Base-by-base conservation (phyloP, 1,284 basidiomycete genomes). In the Polyporus tsugae region DNA sequence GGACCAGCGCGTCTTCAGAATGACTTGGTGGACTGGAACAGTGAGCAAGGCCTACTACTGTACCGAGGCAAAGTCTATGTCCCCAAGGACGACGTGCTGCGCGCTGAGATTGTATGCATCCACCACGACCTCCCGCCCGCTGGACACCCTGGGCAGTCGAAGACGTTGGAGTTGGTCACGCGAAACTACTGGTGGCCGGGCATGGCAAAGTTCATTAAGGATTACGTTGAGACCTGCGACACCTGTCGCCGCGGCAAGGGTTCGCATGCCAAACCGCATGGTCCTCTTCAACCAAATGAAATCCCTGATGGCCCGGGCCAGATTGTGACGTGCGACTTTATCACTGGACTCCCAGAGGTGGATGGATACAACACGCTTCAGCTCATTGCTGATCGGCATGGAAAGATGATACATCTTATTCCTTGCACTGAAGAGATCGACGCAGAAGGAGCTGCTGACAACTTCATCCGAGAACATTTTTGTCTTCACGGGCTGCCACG, bases 181-280 rank as follows among this genome's bases (percentile, higher is more conserved):
- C 46, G 46, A 19, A 63, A 52, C n/a, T 63, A 63, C 41, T 57
- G 52, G 52, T 63, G 52, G 36, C 52, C 0, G 55, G 46, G 0
- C 55, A 68, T 0, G 87, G 86, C 67, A 0, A 75, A 68, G n/a
- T 25, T 52, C 52, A 70, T 82, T 0, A 58, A 49, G 0, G 60
- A 70, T 0, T 88, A 87, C 67, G 75, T 84, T 0, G 61, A 74
- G 1, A 77, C 77, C 0, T 87, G 86, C 67, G 69, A 77, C 0
- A 72, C 63, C 0, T 87, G 86, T 65, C 80, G 82, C 63, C 36
- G 70, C 1, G 79, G 75, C 0, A 86, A 86, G 65, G 67, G 39
- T 44, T 25, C 19, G 10, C 19, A 59, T 4, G 68, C 13, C 39
- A 39, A 38, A 19, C 33, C 5, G 9, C 68, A 4, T 7, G 66